A percentile compares a stretch with the other conserved stretches of the same genome.
phyloP scores from a whole-genome alignment of 345 rosid species.

The Cardamine resedifolia region DNA sequence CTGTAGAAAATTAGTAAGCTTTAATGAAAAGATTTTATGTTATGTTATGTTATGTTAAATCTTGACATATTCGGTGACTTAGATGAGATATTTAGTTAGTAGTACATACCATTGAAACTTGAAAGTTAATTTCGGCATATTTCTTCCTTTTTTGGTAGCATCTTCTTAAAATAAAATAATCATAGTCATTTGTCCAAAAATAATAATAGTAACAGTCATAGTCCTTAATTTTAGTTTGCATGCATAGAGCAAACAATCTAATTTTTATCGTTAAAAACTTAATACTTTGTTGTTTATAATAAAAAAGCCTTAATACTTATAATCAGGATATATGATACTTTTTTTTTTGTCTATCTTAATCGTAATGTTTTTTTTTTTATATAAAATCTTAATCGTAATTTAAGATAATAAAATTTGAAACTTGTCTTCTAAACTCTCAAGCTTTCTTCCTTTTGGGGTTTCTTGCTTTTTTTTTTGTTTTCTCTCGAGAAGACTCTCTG shows the following conservation, averaged over 20 bases:
- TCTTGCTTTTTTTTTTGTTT: conserved; percentile 18
- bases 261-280: background rate
- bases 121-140: background rate
- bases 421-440: conserved; percentile 10
- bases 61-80: background rate
- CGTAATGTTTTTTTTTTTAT: no score
- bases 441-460: conserved; percentile 19
- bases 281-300: background rate
- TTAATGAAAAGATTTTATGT: background rate
- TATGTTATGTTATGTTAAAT: background rate
- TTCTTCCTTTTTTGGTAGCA: background rate
- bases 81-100: background rate
- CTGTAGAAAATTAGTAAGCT: background rate
- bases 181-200: no score
- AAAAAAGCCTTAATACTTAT: background rate
- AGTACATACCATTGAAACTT: background rate
- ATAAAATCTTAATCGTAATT: background rate
- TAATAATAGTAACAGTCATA: no score
- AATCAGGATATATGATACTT: background rate
- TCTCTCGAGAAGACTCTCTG: conserved; percentile 25
- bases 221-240: no score
- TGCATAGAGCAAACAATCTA: background rate
- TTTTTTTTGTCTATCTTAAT: no score
- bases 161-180: background rate
- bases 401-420: background rate